Percentiles rank a stretch among this genome's conserved stretches.
Conservation (phyloP, 2,329 filamentous ascomycete genomes). For the Cladorrhinum sp. region DNA sequence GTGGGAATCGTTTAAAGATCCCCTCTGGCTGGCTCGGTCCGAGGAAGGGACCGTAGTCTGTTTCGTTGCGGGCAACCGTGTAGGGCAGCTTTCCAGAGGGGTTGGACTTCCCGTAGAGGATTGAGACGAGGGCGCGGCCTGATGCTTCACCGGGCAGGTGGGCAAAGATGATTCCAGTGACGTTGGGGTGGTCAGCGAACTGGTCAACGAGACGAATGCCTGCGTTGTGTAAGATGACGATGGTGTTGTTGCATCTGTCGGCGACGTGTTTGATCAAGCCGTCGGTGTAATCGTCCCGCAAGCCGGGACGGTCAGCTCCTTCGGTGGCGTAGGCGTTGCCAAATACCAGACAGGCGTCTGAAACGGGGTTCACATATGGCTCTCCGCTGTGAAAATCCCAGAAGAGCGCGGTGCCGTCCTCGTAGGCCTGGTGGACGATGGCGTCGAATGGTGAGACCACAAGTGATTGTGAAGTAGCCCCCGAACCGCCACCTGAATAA, state of each 20-base stretch:
- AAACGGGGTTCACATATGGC: slow-evolving; percentile 47
- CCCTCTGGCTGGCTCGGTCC: slow-evolving; percentile 44
- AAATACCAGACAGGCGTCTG: slow-evolving; percentile 66
- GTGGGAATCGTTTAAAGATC: slow-evolving; percentile 49
- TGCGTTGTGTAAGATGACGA: slow-evolving; percentile 64
- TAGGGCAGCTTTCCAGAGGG: slow-evolving; percentile 60
- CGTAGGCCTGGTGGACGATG: slow-evolving; percentile 47
- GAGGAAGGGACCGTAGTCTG: slow-evolving; percentile 51
- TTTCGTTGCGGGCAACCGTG: slow-evolving; percentile 55
- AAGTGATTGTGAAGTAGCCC: slow-evolving; percentile 38
- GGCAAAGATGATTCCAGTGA: slow-evolving; percentile 62
- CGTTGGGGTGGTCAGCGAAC: slow-evolving; percentile 61
- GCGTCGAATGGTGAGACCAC: slow-evolving; percentile 55
- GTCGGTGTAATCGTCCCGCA: slow-evolving; percentile 66
- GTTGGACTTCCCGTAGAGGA: slow-evolving; percentile 57
- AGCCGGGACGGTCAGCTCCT: slow-evolving; percentile 59
- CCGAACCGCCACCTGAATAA: slow-evolving; percentile 45
- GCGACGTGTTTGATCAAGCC: slow-evolving; percentile 56
- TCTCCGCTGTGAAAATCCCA: slow-evolving; percentile 54
- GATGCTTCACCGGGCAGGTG: slow-evolving; percentile 64
- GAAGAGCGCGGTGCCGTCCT: slow-evolving; percentile 56
- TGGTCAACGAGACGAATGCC: slow-evolving; percentile 58
- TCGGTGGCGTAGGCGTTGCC: slow-evolving; percentile 70
- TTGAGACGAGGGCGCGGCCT: slow-evolving; percentile 51
- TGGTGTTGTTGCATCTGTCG: slow-evolving; percentile 56